Evolutionary conservation across 805 yeast genomes (phyloP).

Genomic region (Blastobotrys parvus): DNA sequence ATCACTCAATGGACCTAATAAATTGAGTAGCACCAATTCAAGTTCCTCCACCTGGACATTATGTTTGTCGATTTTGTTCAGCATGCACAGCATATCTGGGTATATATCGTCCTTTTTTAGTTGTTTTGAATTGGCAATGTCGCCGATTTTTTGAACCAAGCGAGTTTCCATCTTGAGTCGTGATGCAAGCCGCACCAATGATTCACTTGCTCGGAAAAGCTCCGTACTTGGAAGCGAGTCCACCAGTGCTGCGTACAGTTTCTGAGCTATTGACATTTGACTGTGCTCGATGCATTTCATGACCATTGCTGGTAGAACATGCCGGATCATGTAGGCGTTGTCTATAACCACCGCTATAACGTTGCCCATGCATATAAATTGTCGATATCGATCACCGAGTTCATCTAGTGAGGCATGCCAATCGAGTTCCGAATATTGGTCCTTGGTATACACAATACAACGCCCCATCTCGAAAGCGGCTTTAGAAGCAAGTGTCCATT

Average conservation of each 20-base stretch:
- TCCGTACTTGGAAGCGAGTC: background rate
- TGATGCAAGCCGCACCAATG: background rate
- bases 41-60: background rate
- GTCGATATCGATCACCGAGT: background rate
- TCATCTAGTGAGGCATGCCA: slow-evolving; percentile 1
- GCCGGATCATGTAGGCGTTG: background rate
- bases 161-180: background rate
- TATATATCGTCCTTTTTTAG: too few species aligned
- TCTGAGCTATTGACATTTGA: background rate
- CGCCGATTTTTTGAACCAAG: background rate
- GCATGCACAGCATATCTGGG: background rate
- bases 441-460: slow-evolving; percentile 2
- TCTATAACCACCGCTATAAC: background rate
- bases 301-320: background rate
- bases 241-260: background rate
- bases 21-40: background rate
- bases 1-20: too few species aligned
- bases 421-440: background rate
- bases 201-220: background rate
- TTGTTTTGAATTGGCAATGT: background rate
- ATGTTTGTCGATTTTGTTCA: background rate
- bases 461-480: slow-evolving; percentile 4
- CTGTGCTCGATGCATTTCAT: background rate
- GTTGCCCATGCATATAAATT: slow-evolving; percentile 1
- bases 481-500: background rate